Conservation (phyloP, 805 yeast genomes). For the Metschnikowia cerradonensis region DNA sequence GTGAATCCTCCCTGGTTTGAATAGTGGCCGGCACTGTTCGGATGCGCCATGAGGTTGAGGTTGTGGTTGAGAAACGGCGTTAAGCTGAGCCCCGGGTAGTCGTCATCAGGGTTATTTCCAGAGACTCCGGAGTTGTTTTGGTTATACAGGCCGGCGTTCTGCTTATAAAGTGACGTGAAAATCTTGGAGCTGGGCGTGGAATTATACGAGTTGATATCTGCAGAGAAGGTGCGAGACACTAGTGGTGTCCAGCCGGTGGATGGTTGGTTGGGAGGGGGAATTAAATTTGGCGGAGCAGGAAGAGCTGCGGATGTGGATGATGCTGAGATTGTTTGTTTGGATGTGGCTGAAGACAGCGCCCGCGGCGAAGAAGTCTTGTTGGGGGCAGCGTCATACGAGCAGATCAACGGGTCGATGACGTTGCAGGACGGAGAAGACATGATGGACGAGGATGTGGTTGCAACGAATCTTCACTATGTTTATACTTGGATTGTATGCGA, state of each 20-base stretch:
- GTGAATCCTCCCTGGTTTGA: slow-evolving; percentile 28
- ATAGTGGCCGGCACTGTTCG: slow-evolving; percentile 17
- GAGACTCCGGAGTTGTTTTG: slow-evolving; percentile 1
- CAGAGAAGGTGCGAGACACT: slow-evolving; percentile 34
- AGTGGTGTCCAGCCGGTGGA: slow-evolving; percentile 44
- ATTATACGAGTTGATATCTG: slow-evolving; percentile 31
- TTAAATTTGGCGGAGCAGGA: background rate
- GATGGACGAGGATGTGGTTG: background rate
- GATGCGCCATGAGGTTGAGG: slow-evolving; percentile 23
- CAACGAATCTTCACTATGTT: background rate
- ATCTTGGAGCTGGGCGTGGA: slow-evolving; percentile 36
- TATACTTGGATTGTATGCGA: background rate
- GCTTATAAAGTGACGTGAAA: slow-evolving; percentile 15
- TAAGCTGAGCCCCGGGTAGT: slow-evolving; percentile 34
- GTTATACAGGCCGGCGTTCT: slow-evolving; percentile 2
- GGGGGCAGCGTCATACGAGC: slow-evolving; percentile 13
- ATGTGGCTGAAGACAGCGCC: slow-evolving; percentile 1
- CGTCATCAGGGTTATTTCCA: slow-evolving; percentile 5
- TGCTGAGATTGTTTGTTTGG: background rate
- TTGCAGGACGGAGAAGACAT: slow-evolving; percentile 35
- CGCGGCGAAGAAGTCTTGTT: slow-evolving; percentile 6
- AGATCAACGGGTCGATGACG: slow-evolving; percentile 33
- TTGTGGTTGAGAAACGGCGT: slow-evolving; percentile 41
- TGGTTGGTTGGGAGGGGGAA: background rate
- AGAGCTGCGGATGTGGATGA: background rate